Conservation (phyloP, 352 stramenopile genomes). For the Globisporangium perplexum region DNA sequence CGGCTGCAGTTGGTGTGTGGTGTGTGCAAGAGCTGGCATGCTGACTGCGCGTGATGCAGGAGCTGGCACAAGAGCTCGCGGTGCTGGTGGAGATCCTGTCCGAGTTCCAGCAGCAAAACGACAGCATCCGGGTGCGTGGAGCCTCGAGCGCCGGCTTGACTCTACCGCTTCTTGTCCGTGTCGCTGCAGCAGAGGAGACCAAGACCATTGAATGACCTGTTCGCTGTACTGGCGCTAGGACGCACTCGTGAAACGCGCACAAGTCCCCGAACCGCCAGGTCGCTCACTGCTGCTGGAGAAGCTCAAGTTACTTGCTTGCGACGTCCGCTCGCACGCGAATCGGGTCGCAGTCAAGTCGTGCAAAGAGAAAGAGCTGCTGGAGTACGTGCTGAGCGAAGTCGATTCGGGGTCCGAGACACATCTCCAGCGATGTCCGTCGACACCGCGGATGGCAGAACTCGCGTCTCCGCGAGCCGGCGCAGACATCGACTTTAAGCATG, state of each 20-base stretch:
- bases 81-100: constrained; percentile 67
- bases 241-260: constrained; percentile 37
- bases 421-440: constrained; percentile 17
- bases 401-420: constrained; percentile 15
- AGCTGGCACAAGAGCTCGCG: constrained; percentile 48
- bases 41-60: constrained; percentile 14
- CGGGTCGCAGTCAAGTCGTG: constrained; percentile 17
- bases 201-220: not conserved
- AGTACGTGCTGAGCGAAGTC: constrained; percentile 42
- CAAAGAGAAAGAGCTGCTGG: constrained; percentile 51
- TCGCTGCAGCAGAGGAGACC: not conserved
- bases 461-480: constrained; percentile 10
- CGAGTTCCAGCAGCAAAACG: constrained; percentile 78
- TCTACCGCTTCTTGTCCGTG: not conserved
- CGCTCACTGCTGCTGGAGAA: constrained; percentile 66
- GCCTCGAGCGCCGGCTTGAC: not conserved
- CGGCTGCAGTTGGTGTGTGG: too few relatives aligned
- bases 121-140: constrained; percentile 52
- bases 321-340: constrained; percentile 19
- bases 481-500: constrained; percentile 2
- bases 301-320: constrained; percentile 52
- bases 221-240: constrained; percentile 26
- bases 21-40: constrained; percentile 14
- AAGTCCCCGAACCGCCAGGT: constrained; percentile 55
- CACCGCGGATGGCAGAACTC: constrained; percentile 40